These are phyloP conservation scores for Lentithecium fluviatile DNA, from an alignment of 495 filamentous ascomycete genomes.

Conservation along the genomic window DNA sequence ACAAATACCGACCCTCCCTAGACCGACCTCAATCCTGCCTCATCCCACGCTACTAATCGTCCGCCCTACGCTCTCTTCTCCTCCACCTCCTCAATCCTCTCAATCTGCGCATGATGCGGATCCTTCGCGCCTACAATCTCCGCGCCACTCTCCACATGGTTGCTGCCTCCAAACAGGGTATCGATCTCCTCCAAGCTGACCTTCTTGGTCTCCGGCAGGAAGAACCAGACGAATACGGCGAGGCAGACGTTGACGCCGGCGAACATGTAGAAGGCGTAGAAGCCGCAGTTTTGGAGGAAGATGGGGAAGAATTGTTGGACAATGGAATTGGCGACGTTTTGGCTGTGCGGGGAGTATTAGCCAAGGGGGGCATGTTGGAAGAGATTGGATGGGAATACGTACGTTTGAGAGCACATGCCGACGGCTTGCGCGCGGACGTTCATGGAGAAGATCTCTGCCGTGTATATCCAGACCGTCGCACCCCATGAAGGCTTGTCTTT, in stretches of 20 bases:
- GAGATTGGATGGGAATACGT: too few species aligned
- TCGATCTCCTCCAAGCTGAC: constrained; percentile 67
- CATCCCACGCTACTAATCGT: too few species aligned
- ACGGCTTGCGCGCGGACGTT: constrained; percentile 66
- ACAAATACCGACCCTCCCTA: too few species aligned
- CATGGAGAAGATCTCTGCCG: constrained; percentile 64
- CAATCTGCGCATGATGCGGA: constrained; percentile 12
- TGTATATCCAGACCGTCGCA: constrained; percentile 68
- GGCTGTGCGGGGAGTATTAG: too few species aligned
- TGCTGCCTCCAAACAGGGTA: constrained; percentile 57
- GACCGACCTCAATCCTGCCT: too few species aligned
- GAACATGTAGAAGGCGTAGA: constrained; percentile 56
- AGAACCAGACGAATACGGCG: constrained; percentile 70
- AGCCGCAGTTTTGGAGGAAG: constrained; percentile 58
- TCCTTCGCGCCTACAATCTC: constrained; percentile 22
- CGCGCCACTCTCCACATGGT: constrained; percentile 57
- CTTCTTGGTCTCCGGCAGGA: constrained; percentile 72
- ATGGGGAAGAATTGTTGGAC: constrained; percentile 67
- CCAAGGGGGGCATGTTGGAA: too few species aligned
- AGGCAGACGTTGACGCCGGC: constrained; percentile 57
- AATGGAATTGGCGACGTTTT: constrained; percentile 65
- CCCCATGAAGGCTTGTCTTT: constrained; percentile 64
- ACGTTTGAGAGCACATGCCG: constrained; percentile 65
- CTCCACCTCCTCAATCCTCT: too few species aligned
- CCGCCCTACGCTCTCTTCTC: too few species aligned